Conservation (phyloP, 805 yeast genomes). For the Torulaspora maleeae region DNA sequence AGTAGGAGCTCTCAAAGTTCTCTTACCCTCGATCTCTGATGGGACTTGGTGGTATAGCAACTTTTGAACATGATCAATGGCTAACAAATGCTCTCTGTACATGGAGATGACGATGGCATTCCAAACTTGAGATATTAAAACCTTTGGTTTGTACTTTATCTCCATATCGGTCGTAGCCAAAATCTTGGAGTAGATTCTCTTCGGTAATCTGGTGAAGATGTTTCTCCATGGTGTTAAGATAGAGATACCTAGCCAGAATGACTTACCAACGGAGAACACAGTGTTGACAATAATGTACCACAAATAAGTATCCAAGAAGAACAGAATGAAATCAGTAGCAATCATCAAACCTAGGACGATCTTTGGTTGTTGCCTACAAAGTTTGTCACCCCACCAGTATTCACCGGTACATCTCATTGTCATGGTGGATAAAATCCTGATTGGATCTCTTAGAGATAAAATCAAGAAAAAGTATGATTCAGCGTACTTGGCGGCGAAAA, state of each 20-base stretch:
- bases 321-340: constrained; percentile 85
- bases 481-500: constrained; percentile 79
- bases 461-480: constrained; percentile 94
- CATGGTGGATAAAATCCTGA: constrained; percentile 79
- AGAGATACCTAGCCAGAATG: constrained; percentile 98
- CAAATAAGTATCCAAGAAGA: constrained; percentile 97
- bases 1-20: constrained; percentile 97
- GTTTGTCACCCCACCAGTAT: constrained; percentile 66
- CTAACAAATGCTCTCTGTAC: constrained; percentile 98
- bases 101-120: constrained; percentile 97
- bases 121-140: constrained; percentile 97
- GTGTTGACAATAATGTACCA: constrained; percentile 97
- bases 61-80: constrained; percentile 98
- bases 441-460: constrained; percentile 88
- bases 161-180: constrained; percentile 99
- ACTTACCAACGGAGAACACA: constrained; percentile 93
- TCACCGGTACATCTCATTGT: constrained; percentile 96
- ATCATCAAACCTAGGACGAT: constrained; percentile 90
- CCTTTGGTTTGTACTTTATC: constrained; percentile 97
- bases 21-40: constrained; percentile 94
- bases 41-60: constrained; percentile 98
- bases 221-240: constrained; percentile 99
- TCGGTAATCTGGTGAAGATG: constrained; percentile 94
- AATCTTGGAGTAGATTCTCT: constrained; percentile 96
- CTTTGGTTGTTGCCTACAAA: constrained; percentile 84